Base-by-base conservation (phyloP, 352 stramenopile species). In the Pythium guiyangense region DNA sequence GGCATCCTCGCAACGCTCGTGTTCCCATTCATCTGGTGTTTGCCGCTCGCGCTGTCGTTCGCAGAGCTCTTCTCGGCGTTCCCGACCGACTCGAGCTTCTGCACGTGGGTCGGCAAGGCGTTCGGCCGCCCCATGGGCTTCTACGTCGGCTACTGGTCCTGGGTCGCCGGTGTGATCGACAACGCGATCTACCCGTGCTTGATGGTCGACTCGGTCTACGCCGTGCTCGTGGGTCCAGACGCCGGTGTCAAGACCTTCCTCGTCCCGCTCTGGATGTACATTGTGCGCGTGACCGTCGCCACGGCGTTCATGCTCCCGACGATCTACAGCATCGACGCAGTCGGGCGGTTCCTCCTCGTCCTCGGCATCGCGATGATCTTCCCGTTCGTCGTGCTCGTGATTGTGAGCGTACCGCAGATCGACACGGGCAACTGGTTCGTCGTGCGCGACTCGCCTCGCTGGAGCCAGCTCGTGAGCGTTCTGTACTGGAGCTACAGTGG, bases 401-500 rank as follows among this genome's bases (percentile, higher is more conserved):
- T 62, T 14, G 68, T 74, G 25, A 69, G 71, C 15, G 56, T 73
- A 17, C 77, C 77, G 37, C 68, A 84, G n/a, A 76, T 90, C 56
- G 52, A 87, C 48, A 74, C 76, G 6, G 43, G 53, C 48, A 87
- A 90, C 60, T 90, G 79, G 79, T 71, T 88, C 18, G 74, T 77
- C 46, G 58, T 92, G n/a, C 72, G 74, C 6, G 59, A 74, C 50
- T 22, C 84, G 71, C 66, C 71, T 14, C 66, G 86, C 20, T 90
- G 79, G 79, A 69, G 67, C 20, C 64, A 80, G 10, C 53, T 92
- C 37, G 49, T 92, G 18, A 88, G 80, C 48, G 57, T 81, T 14
- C 61, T 92, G 42, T 92, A 92, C 64, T 92, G 83, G 83, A 92
- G 88, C 49, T 90, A 90, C 63, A 87, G 74, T 43, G 83, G 83